Evolutionary conservation across 306 rosid genomes (phyloP), one percentile per base, ranked within the genome.

Genomic region (Biancaea sappan): DNA sequence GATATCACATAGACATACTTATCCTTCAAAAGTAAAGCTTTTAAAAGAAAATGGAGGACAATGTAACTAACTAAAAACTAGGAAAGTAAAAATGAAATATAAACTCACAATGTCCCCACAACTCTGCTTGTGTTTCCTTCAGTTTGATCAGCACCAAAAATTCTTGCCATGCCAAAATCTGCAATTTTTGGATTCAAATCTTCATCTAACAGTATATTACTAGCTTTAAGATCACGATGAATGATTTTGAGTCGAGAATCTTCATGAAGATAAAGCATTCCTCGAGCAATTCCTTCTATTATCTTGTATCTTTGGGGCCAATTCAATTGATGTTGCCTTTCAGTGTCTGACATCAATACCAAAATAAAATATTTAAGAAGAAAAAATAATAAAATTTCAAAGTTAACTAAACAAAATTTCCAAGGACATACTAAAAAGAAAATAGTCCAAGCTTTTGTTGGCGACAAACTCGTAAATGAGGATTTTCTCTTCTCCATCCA

Each of bases 31-130:
- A 0, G 8, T 1, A 6, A 24, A 41, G 35, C 44, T 67, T 59
- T 8, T 44, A 43, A 24, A 44, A 14, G 8, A 44, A 34, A 15
- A 31, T 11, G 15, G 11, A 22, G 12, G 28, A 29, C 6, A 57
- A 0, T 4, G 15, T 46, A 25, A 66, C n/a, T n/a, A n/a, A n/a
- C n/a, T n/a, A n/a, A n/a, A n/a, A n/a, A n/a, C 16, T 3, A 16
- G 24, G 13, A 24, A 61, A 43, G 10, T 8, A 10, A 25, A 2
- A 51, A 3, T 4, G 11, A 26, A 25, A 26, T 1, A 10, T 9
- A 56, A 56, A 63, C 89, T 84, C 47, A 87, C 89, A 38, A 38
- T 21, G 91, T 87, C n/a, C 86, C 89, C 9, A 80, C 91, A 47
- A 87, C 59, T 73, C 79, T 78, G 5, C 5, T 46, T 1, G 89